Conservation (phyloP, 1,284 basidiomycete species). For the Megacollybia platyphylla region DNA sequence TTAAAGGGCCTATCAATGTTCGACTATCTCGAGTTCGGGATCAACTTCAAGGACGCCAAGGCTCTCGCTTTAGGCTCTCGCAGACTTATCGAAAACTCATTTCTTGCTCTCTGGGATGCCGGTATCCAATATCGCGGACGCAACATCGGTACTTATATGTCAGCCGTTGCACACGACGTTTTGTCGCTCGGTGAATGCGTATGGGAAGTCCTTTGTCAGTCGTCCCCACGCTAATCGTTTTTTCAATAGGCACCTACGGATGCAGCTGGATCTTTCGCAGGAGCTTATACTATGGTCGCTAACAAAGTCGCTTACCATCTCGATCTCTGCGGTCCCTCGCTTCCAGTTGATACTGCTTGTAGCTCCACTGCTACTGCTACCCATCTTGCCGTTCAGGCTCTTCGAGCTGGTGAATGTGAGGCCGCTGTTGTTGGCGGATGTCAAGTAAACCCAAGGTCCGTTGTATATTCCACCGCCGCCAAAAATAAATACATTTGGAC, state of each 20-base stretch:
- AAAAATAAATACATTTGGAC: not conserved
- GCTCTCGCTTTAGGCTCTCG: too few species aligned
- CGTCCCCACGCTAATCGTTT: too few species aligned
- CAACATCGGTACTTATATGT: too few species aligned
- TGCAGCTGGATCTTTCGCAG: slow-evolving; percentile 11
- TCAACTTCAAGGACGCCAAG: too few species aligned
- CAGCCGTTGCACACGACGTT: too few species aligned
- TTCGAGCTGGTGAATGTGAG: slow-evolving; percentile 19
- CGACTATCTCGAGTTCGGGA: too few species aligned
- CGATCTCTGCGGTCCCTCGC: slow-evolving; percentile 1
- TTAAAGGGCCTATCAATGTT: too few species aligned
- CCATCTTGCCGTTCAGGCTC: slow-evolving; percentile 21
- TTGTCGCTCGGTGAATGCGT: too few species aligned
- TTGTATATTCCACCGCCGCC: not conserved
- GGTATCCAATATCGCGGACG: too few species aligned
- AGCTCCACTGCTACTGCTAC: slow-evolving; percentile 11
- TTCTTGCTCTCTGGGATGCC: too few species aligned
- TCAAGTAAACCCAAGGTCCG: slow-evolving; percentile 19
- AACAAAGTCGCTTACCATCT: slow-evolving; percentile 4
- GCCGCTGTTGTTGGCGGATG: slow-evolving; percentile 21
- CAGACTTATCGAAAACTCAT: too few species aligned
- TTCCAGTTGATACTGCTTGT: not conserved
- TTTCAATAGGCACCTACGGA: slow-evolving; percentile 15
- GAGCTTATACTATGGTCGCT: not conserved
- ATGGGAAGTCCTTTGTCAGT: too few species aligned